Percentiles rank a stretch among this genome's conserved stretches.
These are phyloP conservation scores for Backusella tarrabulga DNA, from an alignment of 192 early-diverging fungal species.

Conservation along the genomic window DNA sequence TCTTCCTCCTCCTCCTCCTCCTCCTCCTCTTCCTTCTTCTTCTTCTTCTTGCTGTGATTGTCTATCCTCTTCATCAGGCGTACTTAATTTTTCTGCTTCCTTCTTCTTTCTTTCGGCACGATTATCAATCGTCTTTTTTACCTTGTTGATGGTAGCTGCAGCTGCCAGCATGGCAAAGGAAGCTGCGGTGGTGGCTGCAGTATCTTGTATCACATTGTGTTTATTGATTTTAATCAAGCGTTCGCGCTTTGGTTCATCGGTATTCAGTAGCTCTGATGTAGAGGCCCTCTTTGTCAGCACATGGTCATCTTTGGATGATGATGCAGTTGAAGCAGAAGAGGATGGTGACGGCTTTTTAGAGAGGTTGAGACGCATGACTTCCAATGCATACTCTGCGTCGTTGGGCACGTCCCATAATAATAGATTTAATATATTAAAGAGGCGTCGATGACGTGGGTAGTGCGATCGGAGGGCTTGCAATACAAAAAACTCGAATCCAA, in stretches of 20 bases:
- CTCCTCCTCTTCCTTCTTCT: too few species aligned
- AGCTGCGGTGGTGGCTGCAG: not conserved
- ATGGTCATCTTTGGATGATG: not conserved
- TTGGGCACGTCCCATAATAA: constrained; percentile 51
- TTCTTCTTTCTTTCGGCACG: not conserved
- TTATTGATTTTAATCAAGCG: constrained; percentile 1
- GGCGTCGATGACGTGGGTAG: constrained; percentile 47
- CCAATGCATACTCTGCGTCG: constrained; percentile 49
- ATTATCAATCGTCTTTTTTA: constrained; percentile 1
- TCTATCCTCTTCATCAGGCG: not conserved
- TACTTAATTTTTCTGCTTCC: not conserved
- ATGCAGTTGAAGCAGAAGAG: not conserved
- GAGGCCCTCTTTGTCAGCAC: not conserved
- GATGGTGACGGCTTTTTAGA: not conserved
- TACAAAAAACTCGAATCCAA: constrained; percentile 49
- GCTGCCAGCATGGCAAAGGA: constrained; percentile 9
- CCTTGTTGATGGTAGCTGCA: constrained; percentile 2
- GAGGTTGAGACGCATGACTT: constrained; percentile 33
- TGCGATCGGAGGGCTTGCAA: constrained; percentile 39
- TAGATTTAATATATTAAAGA: constrained; percentile 47
- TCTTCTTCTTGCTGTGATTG: not conserved
- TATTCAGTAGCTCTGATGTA: not conserved
- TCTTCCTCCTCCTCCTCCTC: too few species aligned
- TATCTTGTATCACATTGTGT: not conserved
- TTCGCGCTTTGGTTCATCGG: not conserved